Evolutionary conservation across 108 stramenopile genomes (phyloP).

Genomic region (Skeletonema tropicum): DNA sequence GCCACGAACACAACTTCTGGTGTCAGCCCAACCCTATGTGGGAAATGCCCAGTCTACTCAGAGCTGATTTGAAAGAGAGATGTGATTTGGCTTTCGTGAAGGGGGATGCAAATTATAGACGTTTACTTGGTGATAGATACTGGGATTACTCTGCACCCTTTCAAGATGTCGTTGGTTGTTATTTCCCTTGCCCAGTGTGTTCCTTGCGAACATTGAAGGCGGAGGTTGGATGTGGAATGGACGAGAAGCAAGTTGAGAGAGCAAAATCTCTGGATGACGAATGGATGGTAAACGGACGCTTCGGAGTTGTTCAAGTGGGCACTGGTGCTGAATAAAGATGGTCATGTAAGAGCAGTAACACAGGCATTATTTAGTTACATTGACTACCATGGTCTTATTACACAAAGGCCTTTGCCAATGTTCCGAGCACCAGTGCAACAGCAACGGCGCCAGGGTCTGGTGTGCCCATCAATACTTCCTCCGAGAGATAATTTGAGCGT

Average conservation of each 20-base stretch:
- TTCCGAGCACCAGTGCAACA: conserved; percentile 88
- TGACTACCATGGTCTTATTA: not conserved
- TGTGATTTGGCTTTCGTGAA: conserved; percentile 94
- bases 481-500: conserved; percentile 92
- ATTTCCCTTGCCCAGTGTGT: conserved; percentile 92
- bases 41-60: conserved; percentile 86
- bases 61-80: conserved; percentile 57
- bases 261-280: conserved; percentile 70
- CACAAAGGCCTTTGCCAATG: conserved; percentile 38
- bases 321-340: conserved; percentile 33
- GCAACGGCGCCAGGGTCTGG: conserved; percentile 98
- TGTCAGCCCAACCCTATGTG: conserved; percentile 91
- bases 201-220: conserved; percentile 95
- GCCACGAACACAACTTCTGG: conserved; percentile 93
- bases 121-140: conserved; percentile 87
- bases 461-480: conserved; percentile 79
- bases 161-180: conserved; percentile 86
- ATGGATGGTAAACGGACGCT: conserved; percentile 89
- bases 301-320: conserved; percentile 89
- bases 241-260: conserved; percentile 65
- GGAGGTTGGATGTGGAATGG: conserved; percentile 93
- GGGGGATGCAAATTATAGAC: conserved; percentile 97
- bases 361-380: conserved; percentile 4
- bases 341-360: too few relatives aligned
- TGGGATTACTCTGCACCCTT: conserved; percentile 92